Evolutionary conservation across 192 early-diverging fungal species (phyloP).

Genomic region (Oehlia diaphana): DNA sequence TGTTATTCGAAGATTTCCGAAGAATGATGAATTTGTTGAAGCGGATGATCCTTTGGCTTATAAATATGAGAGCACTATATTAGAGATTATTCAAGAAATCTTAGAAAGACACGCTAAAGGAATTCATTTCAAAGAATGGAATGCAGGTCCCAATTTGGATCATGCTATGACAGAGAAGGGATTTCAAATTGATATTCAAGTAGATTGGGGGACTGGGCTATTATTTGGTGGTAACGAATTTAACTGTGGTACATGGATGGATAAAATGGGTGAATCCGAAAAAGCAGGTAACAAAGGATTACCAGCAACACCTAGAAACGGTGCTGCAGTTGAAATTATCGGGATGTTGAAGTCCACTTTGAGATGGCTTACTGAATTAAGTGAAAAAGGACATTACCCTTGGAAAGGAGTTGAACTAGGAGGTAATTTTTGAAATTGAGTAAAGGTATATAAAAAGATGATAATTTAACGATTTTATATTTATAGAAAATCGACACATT

Average conservation of each 20-base stretch:
- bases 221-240: constrained; percentile 83
- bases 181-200: constrained; percentile 78
- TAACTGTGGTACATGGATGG: constrained; percentile 99
- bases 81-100: constrained; percentile 89
- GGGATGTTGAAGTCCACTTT: constrained; percentile 85
- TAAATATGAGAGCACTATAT: constrained; percentile 65
- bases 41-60: constrained; percentile 67
- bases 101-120: constrained; percentile 87
- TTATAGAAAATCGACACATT: constrained; percentile 44
- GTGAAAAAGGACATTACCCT: constrained; percentile 42
- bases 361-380: constrained; percentile 73
- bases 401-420: constrained; percentile 48
- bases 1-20: constrained; percentile 83
- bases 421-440: constrained; percentile 31
- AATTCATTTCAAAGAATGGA: constrained; percentile 92
- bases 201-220: constrained; percentile 79
- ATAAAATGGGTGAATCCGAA: constrained; percentile 94
- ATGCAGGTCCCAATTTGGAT: constrained; percentile 87
- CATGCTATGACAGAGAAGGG: constrained; percentile 90
- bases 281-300: constrained; percentile 91
- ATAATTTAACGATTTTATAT: not conserved
- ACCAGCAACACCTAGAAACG: constrained; percentile 93
- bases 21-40: constrained; percentile 69
- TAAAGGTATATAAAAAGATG: not conserved
- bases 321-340: constrained; percentile 88